Evolutionary conservation across 2,329 filamentous ascomycete species (phyloP).

Genomic region (Remersonia thermophila): DNA sequence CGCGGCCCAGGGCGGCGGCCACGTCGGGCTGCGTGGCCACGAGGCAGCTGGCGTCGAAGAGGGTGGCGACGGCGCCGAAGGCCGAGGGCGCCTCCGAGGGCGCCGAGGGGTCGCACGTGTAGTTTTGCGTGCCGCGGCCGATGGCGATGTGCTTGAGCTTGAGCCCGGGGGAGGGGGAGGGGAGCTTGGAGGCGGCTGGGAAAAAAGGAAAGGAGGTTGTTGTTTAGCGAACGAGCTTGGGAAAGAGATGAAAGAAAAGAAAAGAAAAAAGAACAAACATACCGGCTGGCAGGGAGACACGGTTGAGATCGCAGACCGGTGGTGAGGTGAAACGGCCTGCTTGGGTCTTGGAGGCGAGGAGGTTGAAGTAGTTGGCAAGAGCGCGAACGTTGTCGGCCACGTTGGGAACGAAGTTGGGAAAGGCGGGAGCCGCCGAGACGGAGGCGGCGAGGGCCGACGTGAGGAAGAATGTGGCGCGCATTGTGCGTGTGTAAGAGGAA

Average conservation of each 20-base stretch:
- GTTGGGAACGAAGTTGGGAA: constrained; percentile 31
- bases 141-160: constrained; percentile 66
- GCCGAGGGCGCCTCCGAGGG: constrained; percentile 49
- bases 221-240: no score
- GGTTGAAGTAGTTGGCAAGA: constrained; percentile 50
- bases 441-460: constrained; percentile 34
- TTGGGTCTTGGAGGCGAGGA: constrained; percentile 43
- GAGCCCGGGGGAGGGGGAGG: constrained; percentile 46
- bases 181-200: constrained; percentile 30
- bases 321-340: constrained; percentile 28
- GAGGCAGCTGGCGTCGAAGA: constrained; percentile 80
- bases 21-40: constrained; percentile 57
- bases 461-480: constrained; percentile 39
- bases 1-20: constrained; percentile 48
- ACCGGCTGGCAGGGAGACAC: constrained; percentile 39
- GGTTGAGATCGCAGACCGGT: constrained; percentile 42
- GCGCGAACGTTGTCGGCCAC: constrained; percentile 30
- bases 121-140: constrained; percentile 86
- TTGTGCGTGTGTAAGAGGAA: constrained; percentile 19
- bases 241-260: no score
- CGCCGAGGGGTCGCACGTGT: constrained; percentile 61
- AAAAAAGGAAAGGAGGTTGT: constrained; percentile 4
- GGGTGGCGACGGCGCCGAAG: constrained; percentile 64
- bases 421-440: constrained; percentile 33
- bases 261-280: constrained; percentile 14